Base-by-base conservation (phyloP, 148 eudicot genomes). In the Limonium bicolor region DNA sequence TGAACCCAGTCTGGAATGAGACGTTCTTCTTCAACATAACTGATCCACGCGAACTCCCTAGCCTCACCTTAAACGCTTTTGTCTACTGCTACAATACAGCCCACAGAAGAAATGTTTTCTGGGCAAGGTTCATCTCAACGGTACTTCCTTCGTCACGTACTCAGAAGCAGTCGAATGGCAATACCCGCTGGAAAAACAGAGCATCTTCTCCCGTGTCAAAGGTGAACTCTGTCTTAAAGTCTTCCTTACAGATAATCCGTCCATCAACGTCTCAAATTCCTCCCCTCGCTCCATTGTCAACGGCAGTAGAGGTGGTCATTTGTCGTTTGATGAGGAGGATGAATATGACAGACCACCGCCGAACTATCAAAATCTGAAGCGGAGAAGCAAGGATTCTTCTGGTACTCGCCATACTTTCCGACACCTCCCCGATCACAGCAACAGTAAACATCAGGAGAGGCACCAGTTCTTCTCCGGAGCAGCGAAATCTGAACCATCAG, bases 151-250 rank as follows among this genome's bases (percentile, higher is more conserved):
- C 33, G 96, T 87, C 1, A 63, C 85, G 21, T 54, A 78, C 48
- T 50, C 73, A 1, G 96, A 87, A 50, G 82, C 96, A 40, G 61
- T 67, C 43, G 68, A 76, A 19, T 71, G 66, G 17, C 75, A 71
- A 53, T 87, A 70, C 53, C 96, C 96, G 4, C 59, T 87, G 45
- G 96, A 87, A 42, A 86, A 76, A 47, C 57, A 64, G 16, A 29
- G 56, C 26, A 22, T 77, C 20, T 77, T 85, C 26, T 77, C 92
- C 7, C 69, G 78, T 52, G 76, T 70, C 3, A 77, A 65, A 53
- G 95, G 95, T 12, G 92, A 85, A 56, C 95, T 85, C 23, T 80
- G 77, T 15, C 58, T 85, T 15, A 85, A 74, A 63, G 86, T 85
- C 23, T 85, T 64, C 48, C n/a, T 71, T 16, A 85, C 95, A 0